These are phyloP conservation scores for Haplographium delicatum DNA, from an alignment of 495 filamentous ascomycete species.

Conservation along the genomic window DNA sequence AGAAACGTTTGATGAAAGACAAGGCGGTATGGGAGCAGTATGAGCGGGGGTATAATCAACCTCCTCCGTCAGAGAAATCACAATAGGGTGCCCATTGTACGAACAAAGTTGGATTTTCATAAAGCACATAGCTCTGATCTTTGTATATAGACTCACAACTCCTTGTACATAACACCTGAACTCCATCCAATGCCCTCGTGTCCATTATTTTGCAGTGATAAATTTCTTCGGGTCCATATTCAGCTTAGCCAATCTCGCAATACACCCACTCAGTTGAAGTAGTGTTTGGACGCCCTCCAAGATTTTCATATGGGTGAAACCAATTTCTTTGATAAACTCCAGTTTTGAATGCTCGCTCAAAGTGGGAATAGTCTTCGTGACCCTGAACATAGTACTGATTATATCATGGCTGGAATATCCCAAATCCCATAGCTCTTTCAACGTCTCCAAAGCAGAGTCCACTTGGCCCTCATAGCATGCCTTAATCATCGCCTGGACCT, in stretches of 20 bases:
- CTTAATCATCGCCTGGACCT: slow-evolving; percentile 97
- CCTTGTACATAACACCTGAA: slow-evolving; percentile 8
- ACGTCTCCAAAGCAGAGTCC: slow-evolving; percentile 75
- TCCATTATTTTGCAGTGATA: slow-evolving; percentile 36
- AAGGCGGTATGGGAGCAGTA: slow-evolving; percentile 54
- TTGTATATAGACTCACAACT: slow-evolving; percentile 7
- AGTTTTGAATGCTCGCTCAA: slow-evolving; percentile 91
- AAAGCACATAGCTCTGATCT: neutral
- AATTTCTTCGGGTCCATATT: slow-evolving; percentile 95
- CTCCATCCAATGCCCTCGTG: slow-evolving; percentile 20
- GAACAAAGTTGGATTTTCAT: neutral
- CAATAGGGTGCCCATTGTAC: slow-evolving; percentile 1
- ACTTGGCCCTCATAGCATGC: slow-evolving; percentile 89
- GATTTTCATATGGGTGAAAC: slow-evolving; percentile 99
- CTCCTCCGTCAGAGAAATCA: slow-evolving; percentile 8
- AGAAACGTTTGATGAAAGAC: slow-evolving; percentile 56
- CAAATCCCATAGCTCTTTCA: slow-evolving; percentile 90
- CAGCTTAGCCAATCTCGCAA: slow-evolving; percentile 83
- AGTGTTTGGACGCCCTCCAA: slow-evolving; percentile 93
- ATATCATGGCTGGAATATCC: slow-evolving; percentile 97
- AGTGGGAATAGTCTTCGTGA: slow-evolving; percentile 88
- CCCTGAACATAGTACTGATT: slow-evolving; percentile 97
- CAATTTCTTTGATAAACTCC: slow-evolving; percentile 96
- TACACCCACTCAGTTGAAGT: slow-evolving; percentile 85
- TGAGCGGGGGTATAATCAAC: slow-evolving; percentile 33